Conservation (phyloP, 805 yeast species). For the Cyberlindnera euphorbiae region DNA sequence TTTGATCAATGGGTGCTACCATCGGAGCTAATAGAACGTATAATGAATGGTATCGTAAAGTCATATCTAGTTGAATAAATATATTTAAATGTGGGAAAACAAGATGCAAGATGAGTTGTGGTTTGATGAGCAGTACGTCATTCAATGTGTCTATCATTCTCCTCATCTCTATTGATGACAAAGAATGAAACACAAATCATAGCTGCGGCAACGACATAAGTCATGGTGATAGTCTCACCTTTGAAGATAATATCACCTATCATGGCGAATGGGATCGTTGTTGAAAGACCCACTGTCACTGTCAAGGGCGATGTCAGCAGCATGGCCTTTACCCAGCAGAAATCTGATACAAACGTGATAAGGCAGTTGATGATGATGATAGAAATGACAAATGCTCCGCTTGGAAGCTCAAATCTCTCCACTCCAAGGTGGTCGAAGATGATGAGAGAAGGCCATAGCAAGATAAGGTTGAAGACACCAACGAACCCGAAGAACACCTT, state of each 20-base stretch:
- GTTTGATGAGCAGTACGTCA: conserved; percentile 1
- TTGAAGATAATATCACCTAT: conserved; percentile 79
- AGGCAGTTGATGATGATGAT: conserved; percentile 62
- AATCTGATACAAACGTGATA: conserved; percentile 83
- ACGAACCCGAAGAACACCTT: conserved; percentile 92
- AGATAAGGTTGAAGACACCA: conserved; percentile 71
- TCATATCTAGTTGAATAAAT: not conserved
- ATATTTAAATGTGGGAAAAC: too few relatives aligned
- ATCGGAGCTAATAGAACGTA: too few relatives aligned
- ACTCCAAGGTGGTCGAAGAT: conserved; percentile 57
- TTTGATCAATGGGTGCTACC: conserved; percentile 1
- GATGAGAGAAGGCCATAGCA: conserved; percentile 79
- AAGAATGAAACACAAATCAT: conserved; percentile 81
- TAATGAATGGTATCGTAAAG: too few relatives aligned
- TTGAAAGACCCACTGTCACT: conserved; percentile 89
- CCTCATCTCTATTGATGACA: conserved; percentile 75
- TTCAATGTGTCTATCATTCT: conserved; percentile 42
- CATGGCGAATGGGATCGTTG: conserved; percentile 94
- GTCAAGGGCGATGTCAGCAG: conserved; percentile 89
- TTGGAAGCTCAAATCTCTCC: conserved; percentile 74
- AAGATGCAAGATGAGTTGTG: not conserved
- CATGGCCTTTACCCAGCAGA: conserved; percentile 95
- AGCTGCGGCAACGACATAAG: conserved; percentile 75
- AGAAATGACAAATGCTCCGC: conserved; percentile 41
- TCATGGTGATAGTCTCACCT: conserved; percentile 50